phyloP scores from a whole-genome alignment of 805 yeast genomes.

The Ogataea trehaloabstinens region DNA sequence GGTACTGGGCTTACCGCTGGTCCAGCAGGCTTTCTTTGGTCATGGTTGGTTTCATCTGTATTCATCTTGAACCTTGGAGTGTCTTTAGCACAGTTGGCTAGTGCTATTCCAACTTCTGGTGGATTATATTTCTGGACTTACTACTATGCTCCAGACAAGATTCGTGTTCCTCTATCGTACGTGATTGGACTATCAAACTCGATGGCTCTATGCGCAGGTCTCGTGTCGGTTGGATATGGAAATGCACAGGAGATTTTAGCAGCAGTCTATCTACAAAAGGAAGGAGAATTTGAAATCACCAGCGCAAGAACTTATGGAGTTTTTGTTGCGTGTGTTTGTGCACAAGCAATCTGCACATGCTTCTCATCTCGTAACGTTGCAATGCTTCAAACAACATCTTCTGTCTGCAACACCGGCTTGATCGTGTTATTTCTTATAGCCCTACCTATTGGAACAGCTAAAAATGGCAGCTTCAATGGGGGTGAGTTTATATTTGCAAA shows the following conservation, averaged over 20 bases:
- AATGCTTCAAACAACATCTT: conserved; percentile 37
- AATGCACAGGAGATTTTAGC: conserved; percentile 41
- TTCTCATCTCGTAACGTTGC: conserved; percentile 38
- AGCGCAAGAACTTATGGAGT: conserved; percentile 39
- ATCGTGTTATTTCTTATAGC: conserved; percentile 41
- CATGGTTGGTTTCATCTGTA: conserved; percentile 38
- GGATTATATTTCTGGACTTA: conserved; percentile 56
- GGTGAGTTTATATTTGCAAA: conserved; percentile 36
- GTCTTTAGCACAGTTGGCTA: conserved; percentile 57
- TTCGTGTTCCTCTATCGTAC: conserved; percentile 37
- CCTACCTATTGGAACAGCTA: conserved; percentile 39
- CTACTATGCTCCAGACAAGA: conserved; percentile 38
- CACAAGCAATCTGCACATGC: conserved; percentile 36
- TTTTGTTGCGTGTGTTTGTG: conserved; percentile 38
- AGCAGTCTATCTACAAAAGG: conserved; percentile 38
- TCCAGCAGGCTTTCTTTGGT: conserved; percentile 57
- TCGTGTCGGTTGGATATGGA: conserved; percentile 42
- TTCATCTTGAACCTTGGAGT: conserved; percentile 54
- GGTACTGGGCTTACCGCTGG: conserved; percentile 55
- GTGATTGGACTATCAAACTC: conserved; percentile 43
- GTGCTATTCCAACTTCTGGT: conserved; percentile 59
- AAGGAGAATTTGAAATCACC: conserved; percentile 39
- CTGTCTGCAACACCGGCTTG: conserved; percentile 33
- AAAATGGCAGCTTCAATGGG: conserved; percentile 23
- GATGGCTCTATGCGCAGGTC: conserved; percentile 39